Evolutionary conservation across 2,329 filamentous ascomycete species (phyloP), one percentile per base, ranked within the genome.

Genomic region (Clarireedia monteithiana): DNA sequence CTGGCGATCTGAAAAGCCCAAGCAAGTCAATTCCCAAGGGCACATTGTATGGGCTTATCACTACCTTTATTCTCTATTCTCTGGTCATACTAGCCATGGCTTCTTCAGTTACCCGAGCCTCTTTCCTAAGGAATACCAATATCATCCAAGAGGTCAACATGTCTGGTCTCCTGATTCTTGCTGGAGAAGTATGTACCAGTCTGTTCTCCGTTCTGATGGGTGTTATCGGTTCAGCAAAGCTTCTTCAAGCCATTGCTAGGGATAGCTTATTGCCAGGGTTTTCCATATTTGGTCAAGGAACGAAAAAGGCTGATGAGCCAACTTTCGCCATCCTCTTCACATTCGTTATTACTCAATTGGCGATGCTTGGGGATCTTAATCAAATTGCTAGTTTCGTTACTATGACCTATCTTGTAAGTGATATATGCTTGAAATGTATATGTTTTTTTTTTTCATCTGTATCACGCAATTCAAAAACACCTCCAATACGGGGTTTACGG

Each of bases 181-280:
- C 89, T 1, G 90, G 90, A 56, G 90, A 95, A 70, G 86, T 91
- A 63, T 86, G 89, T 2, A 88, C 88, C 1, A 86, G 86, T 1
- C 84, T 91, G 64, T 95, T 95, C 72, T 95, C 89, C 0, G 85
- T 88, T 4, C 70, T 95, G 51, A 95, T 95, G 86, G 90, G 90
- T 4, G 80, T 95, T 40, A 89, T 95, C 60, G 89, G 88, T 1
- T 86, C 89, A 5, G 87, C 90, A 27, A 95, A 94, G 68, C 79
- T 95, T 12, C 78, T 95, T 27, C 89, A 95, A 68, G 90, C 90
- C 27, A 79, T 95, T 59, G 87, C 88, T 2, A 78, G 88, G 68
- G 90, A 95, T 67, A 84, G 82, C 64, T 74, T 95, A 2, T 75
- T 95, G 14, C 90, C 90, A 1, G 89, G 89, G 0, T 74, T 95